phyloP scores from a whole-genome alignment of 192 early-diverging fungal genomes.

The Rhizophagus sp. region DNA sequence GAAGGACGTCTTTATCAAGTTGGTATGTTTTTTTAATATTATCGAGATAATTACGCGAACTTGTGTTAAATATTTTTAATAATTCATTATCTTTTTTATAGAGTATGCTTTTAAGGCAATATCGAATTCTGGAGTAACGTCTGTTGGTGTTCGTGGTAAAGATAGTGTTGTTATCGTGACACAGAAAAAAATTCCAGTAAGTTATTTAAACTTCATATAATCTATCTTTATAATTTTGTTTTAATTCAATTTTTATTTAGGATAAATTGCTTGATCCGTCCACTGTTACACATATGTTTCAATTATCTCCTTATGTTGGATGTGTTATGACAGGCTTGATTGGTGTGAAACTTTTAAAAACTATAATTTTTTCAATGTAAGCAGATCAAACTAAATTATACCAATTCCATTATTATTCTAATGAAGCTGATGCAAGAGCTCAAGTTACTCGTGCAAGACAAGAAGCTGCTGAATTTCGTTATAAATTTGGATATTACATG shows the following conservation, averaged over 20 bases:
- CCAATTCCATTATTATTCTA: not conserved
- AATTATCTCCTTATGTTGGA: slow-evolving; percentile 89
- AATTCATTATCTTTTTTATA: slow-evolving; percentile 32
- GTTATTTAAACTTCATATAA: not conserved
- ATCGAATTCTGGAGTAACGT: slow-evolving; percentile 92
- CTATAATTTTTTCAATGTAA: not conserved
- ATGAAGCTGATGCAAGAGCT: slow-evolving; percentile 84
- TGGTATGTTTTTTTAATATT: slow-evolving; percentile 54
- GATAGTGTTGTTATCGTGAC: slow-evolving; percentile 94
- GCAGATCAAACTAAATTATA: not conserved
- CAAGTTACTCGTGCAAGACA: slow-evolving; percentile 90
- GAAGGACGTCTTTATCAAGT: slow-evolving; percentile 99
- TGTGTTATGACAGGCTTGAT: slow-evolving; percentile 99
- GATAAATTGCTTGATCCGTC: slow-evolving; percentile 96
- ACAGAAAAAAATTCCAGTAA: slow-evolving; percentile 94
- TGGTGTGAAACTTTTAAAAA: slow-evolving; percentile 46
- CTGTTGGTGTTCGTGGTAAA: slow-evolving; percentile 94
- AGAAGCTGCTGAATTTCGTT: slow-evolving; percentile 97
- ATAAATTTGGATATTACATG: slow-evolving; percentile 99
- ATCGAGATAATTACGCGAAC: not conserved
- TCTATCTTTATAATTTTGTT: slow-evolving; percentile 1
- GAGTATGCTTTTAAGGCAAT: slow-evolving; percentile 99
- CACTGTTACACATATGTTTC: slow-evolving; percentile 91
- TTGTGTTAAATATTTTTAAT: not conserved
- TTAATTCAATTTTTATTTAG: slow-evolving; percentile 38